These are phyloP conservation scores for Xylaria sp. DNA, from an alignment of 2,329 filamentous ascomycete species.

Conservation along the genomic window DNA sequence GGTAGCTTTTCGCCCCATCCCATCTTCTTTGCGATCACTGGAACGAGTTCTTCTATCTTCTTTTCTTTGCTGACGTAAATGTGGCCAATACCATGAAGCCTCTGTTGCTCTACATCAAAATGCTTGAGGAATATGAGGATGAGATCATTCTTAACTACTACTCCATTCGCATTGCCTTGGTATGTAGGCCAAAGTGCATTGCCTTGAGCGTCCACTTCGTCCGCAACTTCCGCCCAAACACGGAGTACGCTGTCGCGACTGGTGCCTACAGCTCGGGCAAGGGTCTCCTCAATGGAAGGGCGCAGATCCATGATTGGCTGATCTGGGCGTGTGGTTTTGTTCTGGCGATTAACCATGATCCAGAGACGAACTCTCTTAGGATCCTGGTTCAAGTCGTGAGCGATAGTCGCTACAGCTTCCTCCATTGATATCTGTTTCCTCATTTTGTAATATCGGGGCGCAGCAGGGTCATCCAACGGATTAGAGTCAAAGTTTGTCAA, in stretches of 20 bases:
- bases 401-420: constrained; percentile 78
- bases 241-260: constrained; percentile 78
- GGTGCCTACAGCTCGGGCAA: constrained; percentile 60
- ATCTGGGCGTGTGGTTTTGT: constrained; percentile 94
- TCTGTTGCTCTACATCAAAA: constrained; percentile 83
- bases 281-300: constrained; percentile 80
- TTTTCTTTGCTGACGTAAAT: constrained; percentile 89
- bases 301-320: constrained; percentile 82
- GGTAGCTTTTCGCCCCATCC: constrained; percentile 82
- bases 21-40: constrained; percentile 83
- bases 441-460: constrained; percentile 77
- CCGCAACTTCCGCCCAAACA: constrained; percentile 85
- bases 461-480: constrained; percentile 67
- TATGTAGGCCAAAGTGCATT: constrained; percentile 77
- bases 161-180: constrained; percentile 66
- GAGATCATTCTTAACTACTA: constrained; percentile 67
- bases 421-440: constrained; percentile 79
- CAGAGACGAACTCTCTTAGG: constrained; percentile 81
- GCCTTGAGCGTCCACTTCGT: constrained; percentile 74
- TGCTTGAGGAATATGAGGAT: constrained; percentile 93
- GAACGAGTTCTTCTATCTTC: constrained; percentile 85
- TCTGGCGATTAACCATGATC: constrained; percentile 98
- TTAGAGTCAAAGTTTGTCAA: constrained; percentile 75
- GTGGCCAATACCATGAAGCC: constrained; percentile 79
- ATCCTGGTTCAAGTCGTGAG: constrained; percentile 74